Evolutionary conservation across 768 basidiomycete species (phyloP).

Genomic region (Leccinum variicolor): DNA sequence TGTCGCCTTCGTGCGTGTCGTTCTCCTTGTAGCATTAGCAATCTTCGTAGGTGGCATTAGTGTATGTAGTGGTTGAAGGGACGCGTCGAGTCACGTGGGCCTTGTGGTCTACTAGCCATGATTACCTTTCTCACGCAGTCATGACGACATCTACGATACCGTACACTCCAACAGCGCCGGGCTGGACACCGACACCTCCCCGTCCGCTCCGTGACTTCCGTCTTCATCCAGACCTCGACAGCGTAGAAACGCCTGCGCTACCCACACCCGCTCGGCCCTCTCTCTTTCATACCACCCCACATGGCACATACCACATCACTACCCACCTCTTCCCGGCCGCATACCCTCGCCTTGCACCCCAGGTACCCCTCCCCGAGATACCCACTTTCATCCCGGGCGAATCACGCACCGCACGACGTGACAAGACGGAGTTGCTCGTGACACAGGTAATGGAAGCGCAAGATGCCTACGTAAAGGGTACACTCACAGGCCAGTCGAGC

Average conservation of each 20-base stretch:
- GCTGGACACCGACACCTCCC: conserved; percentile 21
- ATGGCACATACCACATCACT: conserved; percentile 21
- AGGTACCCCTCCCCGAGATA: conserved; percentile 21
- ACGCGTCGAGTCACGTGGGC: conserved; percentile 16
- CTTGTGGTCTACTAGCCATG: too few relatives aligned
- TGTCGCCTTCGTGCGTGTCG: conserved; percentile 11
- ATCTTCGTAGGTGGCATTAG: conserved; percentile 17
- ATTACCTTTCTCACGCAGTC: not conserved
- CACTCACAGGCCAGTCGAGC: conserved; percentile 14
- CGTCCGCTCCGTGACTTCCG: conserved; percentile 17
- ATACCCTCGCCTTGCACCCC: conserved; percentile 22
- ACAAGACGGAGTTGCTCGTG: conserved; percentile 6
- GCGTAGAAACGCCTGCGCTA: conserved; percentile 10
- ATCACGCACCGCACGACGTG: conserved; percentile 8
- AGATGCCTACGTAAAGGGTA: conserved; percentile 11
- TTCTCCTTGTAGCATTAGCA: conserved; percentile 1
- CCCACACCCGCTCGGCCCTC: conserved; percentile 18
- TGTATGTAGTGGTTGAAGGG: not conserved
- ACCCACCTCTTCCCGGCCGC: conserved; percentile 31
- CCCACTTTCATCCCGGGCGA: conserved; percentile 9
- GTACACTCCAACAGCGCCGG: conserved; percentile 13
- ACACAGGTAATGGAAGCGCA: conserved; percentile 20
- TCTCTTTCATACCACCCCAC: conserved; percentile 17
- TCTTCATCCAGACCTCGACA: conserved; percentile 11
- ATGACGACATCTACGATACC: conserved; percentile 15